Evolutionary conservation across 2,329 filamentous ascomycete species (phyloP), one percentile per base, ranked within the genome.

Genomic region (Monilinia polystroma): DNA sequence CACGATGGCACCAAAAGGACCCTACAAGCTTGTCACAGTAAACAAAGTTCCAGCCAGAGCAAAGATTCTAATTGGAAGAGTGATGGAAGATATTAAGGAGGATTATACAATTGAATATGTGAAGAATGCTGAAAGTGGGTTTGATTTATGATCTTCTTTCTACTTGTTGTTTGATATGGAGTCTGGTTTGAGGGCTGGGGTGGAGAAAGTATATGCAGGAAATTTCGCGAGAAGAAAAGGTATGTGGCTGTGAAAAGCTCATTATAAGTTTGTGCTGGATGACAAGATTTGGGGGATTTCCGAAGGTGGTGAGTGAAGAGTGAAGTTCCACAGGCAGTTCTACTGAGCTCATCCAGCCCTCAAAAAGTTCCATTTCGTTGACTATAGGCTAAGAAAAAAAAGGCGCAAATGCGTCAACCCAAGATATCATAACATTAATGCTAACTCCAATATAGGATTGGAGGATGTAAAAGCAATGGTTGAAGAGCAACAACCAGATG

Each of bases 31-130:
- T 16, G 83, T 90, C 41, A 90, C 87, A 1, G 87, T 90, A 70
- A 90, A 90, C 78, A 89, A 84, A 1, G 86, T 84, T 1, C 87
- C 88, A 0, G 87, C 89, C 69, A 81, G 87, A 66, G 88, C 88
- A 45, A 85, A 86, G 77, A 78, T 80, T 10, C 77, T 91, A 45
- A 84, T 89, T 72, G 87, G 87, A 14, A 81, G 85, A 0, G 77
- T 91, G 49, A 80, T 84, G 14, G 85, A 88, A 66, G 82, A 81
- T 16, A 77, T 91, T 43, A 87, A 86, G 74, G 86, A 88, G 66
- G 79, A 78, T 51, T 90, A 90, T 76, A 85, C 81, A 1, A 89
- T 91, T 70, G 79, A 83, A 49, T 81, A 90, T 74, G 81, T 84
- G 32, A 86, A 80, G 47, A 90, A 91, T 74, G 85, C 82, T 72